Base-by-base conservation (phyloP, 106 monocot species). In the Hemerocallis citrina region DNA sequence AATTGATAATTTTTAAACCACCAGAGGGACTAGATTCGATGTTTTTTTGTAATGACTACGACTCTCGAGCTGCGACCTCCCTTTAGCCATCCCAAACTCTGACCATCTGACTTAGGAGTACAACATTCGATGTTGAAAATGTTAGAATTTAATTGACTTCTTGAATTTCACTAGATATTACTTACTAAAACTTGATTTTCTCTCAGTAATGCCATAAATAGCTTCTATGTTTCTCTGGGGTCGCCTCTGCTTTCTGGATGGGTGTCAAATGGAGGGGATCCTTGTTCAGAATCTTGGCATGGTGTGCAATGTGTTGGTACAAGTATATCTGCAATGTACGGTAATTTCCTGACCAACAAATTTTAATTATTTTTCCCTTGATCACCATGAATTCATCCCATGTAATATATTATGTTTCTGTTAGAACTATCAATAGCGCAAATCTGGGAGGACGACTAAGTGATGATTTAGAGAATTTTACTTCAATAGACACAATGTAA, bases 391-490 rank as follows among this genome's bases (percentile, higher is more conserved):
- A n/a, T 20, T 51, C 31, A 14, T 62, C 6, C 49, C 28, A 8
- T 52, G 52, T 57, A 50, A 60, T 69, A 20, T 7, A 13, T 63
- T 68, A 66, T 59, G 0, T 7, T 35, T 67, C 43, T 43, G 23
- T 56, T 60, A 99, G 98, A 88, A 73, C 69, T 49, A 70, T 99
- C 7, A 92, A 85, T 64, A 76, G 62, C 32, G 92, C 98, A 63
- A 92, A 99, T 71, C 77, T 99, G 71, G 85, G 78, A 52, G 98
- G 98, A 68, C 69, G 77, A 59, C 65, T 99, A 31, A 88, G 98
- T 62, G 79, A 88, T 52, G 63, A 55, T 12, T 69, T 99, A 57
- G 79, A 57, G 23, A 88, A 77, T 54, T 99, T 99, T 66, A 62
- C 75, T 47, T 82, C 98, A 61, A 82, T 99, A 55, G 80, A 68